These are phyloP conservation scores for Daldinia eschscholtzii DNA, from an alignment of 2,329 filamentous ascomycete genomes.

Conservation along the genomic window DNA sequence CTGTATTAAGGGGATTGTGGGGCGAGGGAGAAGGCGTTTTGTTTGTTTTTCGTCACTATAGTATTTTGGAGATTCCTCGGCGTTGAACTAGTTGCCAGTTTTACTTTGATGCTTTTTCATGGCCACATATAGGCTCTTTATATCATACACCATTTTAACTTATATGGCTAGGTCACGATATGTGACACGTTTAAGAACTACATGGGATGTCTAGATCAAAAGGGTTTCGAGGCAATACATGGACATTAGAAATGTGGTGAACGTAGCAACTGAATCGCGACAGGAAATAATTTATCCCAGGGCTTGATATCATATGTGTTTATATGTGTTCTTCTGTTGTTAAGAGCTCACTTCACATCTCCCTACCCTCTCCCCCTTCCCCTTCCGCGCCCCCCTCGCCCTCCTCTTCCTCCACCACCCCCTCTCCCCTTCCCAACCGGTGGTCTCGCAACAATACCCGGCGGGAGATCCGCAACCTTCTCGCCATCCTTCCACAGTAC, in stretches of 20 bases:
- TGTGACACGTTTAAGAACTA: neutral
- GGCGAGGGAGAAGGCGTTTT: neutral
- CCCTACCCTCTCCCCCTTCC: neutral
- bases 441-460: slow-evolving; percentile 63
- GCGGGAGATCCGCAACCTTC: slow-evolving; percentile 75
- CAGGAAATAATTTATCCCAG: neutral
- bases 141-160: neutral
- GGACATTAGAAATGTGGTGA: neutral
- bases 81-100: neutral
- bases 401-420: slow-evolving; percentile 50
- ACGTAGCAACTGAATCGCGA: neutral
- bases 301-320: neutral
- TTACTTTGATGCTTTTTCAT: neutral
- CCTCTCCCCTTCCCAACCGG: slow-evolving; percentile 64
- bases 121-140: neutral
- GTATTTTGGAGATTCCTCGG: neutral
- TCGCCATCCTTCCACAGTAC: slow-evolving; percentile 79
- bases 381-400: slow-evolving; percentile 47
- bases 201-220: neutral
- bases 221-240: neutral
- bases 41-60: neutral
- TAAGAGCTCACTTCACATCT: neutral
- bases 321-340: neutral
- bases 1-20: neutral
- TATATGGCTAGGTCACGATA: neutral